These are phyloP conservation scores for Boletus eberwhitei DNA, from an alignment of 768 basidiomycete genomes.

Conservation along the genomic window DNA sequence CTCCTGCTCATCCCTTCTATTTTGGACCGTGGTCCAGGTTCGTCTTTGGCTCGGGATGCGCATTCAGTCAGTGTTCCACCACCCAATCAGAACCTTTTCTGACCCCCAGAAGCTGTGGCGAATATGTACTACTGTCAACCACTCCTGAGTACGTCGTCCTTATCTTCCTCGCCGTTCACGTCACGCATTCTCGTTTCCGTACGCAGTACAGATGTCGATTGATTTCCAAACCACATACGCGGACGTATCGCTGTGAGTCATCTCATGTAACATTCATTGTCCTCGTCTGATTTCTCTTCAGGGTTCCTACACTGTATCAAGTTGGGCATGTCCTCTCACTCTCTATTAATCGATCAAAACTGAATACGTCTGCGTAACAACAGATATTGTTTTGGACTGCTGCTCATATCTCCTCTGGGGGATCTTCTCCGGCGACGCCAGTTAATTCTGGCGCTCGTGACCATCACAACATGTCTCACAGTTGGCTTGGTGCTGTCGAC, in stretches of 20 bases:
- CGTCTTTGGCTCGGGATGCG: constrained; percentile 15
- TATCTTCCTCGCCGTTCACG: background rate
- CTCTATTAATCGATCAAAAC: background rate
- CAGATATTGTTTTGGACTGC: constrained; percentile 30
- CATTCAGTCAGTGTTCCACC: constrained; percentile 15
- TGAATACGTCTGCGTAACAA: background rate
- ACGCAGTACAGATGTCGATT: constrained; percentile 31
- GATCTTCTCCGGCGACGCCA: constrained; percentile 43
- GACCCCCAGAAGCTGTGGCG: constrained; percentile 37
- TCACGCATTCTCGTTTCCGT: background rate
- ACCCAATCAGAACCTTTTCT: background rate
- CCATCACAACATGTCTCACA: constrained; percentile 32
- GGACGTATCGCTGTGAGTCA: constrained; percentile 29
- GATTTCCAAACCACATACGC: constrained; percentile 34
- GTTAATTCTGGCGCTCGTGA: constrained; percentile 37
- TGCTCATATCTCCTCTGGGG: constrained; percentile 43
- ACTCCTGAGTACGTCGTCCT: constrained; percentile 51
- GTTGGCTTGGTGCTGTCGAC: constrained; percentile 38
- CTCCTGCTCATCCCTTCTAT: constrained; percentile 3
- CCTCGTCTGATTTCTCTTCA: constrained; percentile 21
- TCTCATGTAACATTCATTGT: background rate
- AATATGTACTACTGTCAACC: constrained; percentile 85
- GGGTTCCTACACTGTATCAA: constrained; percentile 62
- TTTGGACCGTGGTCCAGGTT: constrained; percentile 15
- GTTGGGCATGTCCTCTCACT: constrained; percentile 44